phyloP scores from a whole-genome alignment of 352 stramenopile species.

The Pythium pyrilobum region DNA sequence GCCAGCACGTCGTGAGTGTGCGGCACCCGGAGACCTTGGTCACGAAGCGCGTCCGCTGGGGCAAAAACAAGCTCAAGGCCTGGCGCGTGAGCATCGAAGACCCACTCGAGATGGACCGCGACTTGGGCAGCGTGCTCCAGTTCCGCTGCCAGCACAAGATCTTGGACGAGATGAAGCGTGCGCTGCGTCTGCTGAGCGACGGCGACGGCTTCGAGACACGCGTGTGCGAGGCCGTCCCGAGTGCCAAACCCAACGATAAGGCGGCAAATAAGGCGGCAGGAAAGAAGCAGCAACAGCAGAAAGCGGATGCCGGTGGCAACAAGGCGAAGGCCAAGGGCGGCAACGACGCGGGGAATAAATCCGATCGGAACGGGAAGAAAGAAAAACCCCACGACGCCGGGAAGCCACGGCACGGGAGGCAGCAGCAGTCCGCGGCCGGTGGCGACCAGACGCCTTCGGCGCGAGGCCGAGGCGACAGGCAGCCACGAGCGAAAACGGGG shows the following conservation, averaged over 20 bases:
- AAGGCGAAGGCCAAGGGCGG: too few relatives aligned
- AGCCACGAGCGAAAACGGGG: too few relatives aligned
- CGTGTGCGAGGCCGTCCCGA: slow-evolving; percentile 26
- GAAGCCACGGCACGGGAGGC: too few relatives aligned
- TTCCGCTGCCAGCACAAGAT: slow-evolving; percentile 62
- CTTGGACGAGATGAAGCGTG: slow-evolving; percentile 55
- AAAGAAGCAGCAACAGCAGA: neutral
- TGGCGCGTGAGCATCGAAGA: slow-evolving; percentile 88
- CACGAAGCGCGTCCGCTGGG: slow-evolving; percentile 44
- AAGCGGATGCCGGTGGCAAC: neutral
- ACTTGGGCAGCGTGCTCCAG: slow-evolving; percentile 77
- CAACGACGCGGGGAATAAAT: too few relatives aligned
- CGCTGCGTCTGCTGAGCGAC: slow-evolving; percentile 33
- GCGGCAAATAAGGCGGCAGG: neutral
- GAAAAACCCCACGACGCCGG: too few relatives aligned
- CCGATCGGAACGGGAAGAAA: too few relatives aligned
- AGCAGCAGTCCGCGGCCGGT: too few relatives aligned
- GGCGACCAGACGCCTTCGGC: too few relatives aligned
- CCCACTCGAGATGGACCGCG: slow-evolving; percentile 67
- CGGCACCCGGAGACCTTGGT: slow-evolving; percentile 44
- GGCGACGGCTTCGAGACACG: slow-evolving; percentile 47
- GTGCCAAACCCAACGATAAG: neutral
- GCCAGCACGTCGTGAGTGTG: slow-evolving; percentile 91
- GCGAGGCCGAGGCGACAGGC: too few relatives aligned
- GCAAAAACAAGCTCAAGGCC: slow-evolving; percentile 38